Conservation (phyloP, 345 rosid species). For the Syzygium aromaticum region DNA sequence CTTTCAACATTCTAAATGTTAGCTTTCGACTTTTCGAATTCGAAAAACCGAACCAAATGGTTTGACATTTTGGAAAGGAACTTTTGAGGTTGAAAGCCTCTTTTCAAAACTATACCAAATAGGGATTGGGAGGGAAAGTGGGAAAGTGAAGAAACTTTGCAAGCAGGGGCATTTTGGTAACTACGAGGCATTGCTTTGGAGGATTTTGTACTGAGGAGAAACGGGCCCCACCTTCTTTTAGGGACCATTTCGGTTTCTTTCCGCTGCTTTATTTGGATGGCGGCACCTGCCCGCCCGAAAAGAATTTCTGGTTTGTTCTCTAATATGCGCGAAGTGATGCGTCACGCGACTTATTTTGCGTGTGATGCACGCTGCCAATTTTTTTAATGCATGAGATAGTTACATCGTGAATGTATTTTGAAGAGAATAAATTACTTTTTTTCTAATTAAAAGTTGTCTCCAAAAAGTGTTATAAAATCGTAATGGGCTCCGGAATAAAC, state of each 20-base stretch:
- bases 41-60: no score
- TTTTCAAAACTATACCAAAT: no score
- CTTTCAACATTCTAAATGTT: no score
- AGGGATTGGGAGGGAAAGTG: not conserved
- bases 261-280: not conserved
- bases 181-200: not conserved
- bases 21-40: no score
- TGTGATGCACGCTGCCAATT: not conserved
- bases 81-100: no score
- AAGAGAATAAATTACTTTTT: not conserved
- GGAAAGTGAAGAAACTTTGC: not conserved
- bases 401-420: not conserved
- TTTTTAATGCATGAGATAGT: no score
- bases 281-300: not conserved
- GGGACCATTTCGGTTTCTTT: not conserved
- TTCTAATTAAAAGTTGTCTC: not conserved
- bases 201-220: not conserved
- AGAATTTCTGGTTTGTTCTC: not conserved
- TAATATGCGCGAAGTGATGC: not conserved
- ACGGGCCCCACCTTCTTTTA: not conserved
- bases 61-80: no score
- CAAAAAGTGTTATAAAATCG: no score
- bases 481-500: rapidly evolving
- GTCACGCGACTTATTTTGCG: not conserved
- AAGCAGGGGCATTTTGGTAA: not conserved